Percentiles rank a stretch among this genome's conserved stretches.
Conservation (phyloP, 139 green algal genomes). For the Haematococcus sp. region DNA sequence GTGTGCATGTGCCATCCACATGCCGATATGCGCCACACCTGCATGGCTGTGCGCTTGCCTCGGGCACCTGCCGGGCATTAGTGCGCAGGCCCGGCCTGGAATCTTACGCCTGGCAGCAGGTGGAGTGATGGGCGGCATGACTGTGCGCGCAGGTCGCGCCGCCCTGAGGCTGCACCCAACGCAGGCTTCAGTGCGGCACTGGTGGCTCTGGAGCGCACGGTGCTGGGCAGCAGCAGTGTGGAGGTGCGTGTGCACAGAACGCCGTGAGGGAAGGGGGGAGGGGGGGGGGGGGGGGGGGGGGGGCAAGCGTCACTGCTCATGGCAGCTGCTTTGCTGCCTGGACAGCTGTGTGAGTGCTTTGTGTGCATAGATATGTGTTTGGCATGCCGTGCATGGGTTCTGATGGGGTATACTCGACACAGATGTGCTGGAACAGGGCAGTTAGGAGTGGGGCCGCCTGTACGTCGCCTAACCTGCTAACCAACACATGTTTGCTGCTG, state of each 20-base stretch:
- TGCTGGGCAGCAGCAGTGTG: conserved; percentile 62
- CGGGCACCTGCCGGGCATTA: no score
- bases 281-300: background rate
- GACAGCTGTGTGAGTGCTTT: background rate
- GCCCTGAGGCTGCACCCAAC: conserved; percentile 73
- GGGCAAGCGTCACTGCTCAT: background rate
- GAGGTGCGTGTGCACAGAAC: conserved; percentile 19
- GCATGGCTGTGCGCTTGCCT: background rate
- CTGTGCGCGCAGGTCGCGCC: conserved; percentile 27
- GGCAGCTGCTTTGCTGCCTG: background rate
- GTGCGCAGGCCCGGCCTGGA: no score
- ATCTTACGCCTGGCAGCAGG: no score
- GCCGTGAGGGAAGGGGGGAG: background rate
- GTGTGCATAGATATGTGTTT: background rate
- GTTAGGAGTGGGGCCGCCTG: no score
- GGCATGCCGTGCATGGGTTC: background rate
- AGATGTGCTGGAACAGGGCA: background rate
- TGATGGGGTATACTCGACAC: background rate
- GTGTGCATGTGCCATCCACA: background rate
- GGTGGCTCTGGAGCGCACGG: conserved; percentile 54
- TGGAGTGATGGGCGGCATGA: no score
- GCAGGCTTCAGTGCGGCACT: conserved; percentile 76
- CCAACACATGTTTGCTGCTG: no score
- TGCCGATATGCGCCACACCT: background rate
- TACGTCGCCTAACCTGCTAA: no score